Base-by-base conservation (phyloP, 345 rosid genomes). In the Salix suchowensis region DNA sequence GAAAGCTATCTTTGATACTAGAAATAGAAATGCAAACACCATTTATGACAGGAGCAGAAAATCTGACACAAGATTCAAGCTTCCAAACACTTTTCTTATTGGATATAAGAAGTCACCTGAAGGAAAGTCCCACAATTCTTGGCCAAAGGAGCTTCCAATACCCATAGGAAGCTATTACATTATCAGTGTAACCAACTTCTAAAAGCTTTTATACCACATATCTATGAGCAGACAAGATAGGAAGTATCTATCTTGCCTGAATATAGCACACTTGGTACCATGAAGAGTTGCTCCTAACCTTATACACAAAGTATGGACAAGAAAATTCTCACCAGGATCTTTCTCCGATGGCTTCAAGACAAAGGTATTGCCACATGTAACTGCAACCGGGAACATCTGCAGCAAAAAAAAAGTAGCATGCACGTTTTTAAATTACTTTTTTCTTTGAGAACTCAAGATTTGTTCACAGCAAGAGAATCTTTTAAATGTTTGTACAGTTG, bases 311-410 rank as follows among this genome's bases (percentile, higher is more conserved):
- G 7, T 7, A 42, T 7, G 34, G n/a, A 48, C 55, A 73, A 73
- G 60, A 55, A 48, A 34, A 67, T 16, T 74, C 80, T 86, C 75
- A 90, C 98, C 98, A 7, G 98, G 98, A 85, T 93, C 98, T 83
- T 95, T 95, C 83, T 95, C 99, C 3, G 99, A 93, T 82, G 98
- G 99, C 92, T 95, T 95, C 68, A 93, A 83, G 76, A 95, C 82
- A 89, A 83, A 91, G 34, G 99, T 95, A 82, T 95, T 95, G 46
- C 99, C 99, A 81, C 99, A 90, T 16, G 98, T 89, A 74, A 89
- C 92, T 11, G 99, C 98, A 70, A 95, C 76, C 0, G 99, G 99
- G 76, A 95, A 93, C 98, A 93, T 95, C 99, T 95, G 91, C 85
- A 84, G 68, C 7, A 74, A 87, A 78, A 40, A 34, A 34, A 73